These are phyloP conservation scores for Mycena vitilis DNA, from an alignment of 768 basidiomycete genomes.

Conservation along the genomic window DNA sequence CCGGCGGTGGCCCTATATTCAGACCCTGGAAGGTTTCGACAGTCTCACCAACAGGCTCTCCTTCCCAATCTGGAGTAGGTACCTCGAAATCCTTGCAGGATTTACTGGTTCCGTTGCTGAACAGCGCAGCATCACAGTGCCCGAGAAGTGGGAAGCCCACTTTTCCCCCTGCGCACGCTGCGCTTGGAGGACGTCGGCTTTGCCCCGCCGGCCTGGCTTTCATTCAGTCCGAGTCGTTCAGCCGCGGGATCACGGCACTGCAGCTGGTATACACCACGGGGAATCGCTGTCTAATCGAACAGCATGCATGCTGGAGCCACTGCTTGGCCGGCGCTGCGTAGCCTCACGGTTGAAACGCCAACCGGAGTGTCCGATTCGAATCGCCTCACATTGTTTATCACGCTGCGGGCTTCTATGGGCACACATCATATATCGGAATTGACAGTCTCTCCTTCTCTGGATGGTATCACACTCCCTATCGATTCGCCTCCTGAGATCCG, in stretches of 20 bases:
- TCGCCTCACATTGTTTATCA: too few species aligned
- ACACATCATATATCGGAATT: too few species aligned
- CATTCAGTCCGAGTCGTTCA: conserved; percentile 11
- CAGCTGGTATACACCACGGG: conserved; percentile 8
- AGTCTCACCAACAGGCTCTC: neutral
- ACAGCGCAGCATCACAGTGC: neutral
- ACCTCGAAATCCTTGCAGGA: conserved; percentile 14
- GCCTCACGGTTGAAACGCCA: neutral
- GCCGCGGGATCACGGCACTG: conserved; percentile 2
- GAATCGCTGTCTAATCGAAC: neutral
- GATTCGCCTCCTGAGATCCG: too few species aligned
- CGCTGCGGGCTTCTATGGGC: too few species aligned
- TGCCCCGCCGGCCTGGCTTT: neutral
- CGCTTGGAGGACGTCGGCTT: conserved; percentile 12
- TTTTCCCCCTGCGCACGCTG: conserved; percentile 15
- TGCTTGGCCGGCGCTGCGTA: conserved; percentile 4
- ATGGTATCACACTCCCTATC: too few species aligned
- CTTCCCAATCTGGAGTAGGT: conserved; percentile 21
- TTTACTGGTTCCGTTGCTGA: neutral
- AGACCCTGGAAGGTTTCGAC: neutral
- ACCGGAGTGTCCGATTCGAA: too few species aligned
- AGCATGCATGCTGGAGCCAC: neutral
- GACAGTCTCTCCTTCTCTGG: too few species aligned
- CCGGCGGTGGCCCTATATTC: neutral
- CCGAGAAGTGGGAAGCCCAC: conserved; percentile 2